Evolutionary conservation across 495 filamentous ascomycete genomes (phyloP).

Genomic region (Xylaria sp.): DNA sequence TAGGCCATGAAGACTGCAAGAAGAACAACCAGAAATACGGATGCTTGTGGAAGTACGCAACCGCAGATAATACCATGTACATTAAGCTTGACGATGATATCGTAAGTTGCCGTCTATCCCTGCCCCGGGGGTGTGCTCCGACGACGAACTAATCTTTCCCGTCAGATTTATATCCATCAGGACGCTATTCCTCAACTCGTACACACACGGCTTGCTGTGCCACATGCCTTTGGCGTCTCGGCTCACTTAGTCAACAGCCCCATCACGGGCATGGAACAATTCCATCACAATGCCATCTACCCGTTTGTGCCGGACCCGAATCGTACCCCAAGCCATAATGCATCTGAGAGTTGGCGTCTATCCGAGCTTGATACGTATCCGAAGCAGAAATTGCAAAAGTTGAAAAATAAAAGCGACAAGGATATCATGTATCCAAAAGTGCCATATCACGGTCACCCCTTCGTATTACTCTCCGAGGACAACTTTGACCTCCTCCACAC

Average conservation of each 20-base stretch:
- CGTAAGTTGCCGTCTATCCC: constrained; percentile 33
- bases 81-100: constrained; percentile 65
- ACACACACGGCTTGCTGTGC: constrained; percentile 58
- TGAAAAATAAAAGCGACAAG: constrained; percentile 30
- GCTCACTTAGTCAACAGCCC: constrained; percentile 62
- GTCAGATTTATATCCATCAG: constrained; percentile 57
- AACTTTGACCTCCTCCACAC: constrained; percentile 51
- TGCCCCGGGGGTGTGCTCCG: not conserved
- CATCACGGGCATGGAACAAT: constrained; percentile 54
- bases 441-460: constrained; percentile 51
- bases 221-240: constrained; percentile 55
- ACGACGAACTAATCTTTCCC: constrained; percentile 26
- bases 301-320: constrained; percentile 54
- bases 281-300: constrained; percentile 53
- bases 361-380: constrained; percentile 37
- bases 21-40: constrained; percentile 41
- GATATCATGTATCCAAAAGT: constrained; percentile 37
- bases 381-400: constrained; percentile 26
- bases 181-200: constrained; percentile 60
- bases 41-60: constrained; percentile 43
- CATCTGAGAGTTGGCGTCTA: constrained; percentile 36
- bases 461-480: constrained; percentile 51
- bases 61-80: constrained; percentile 53
- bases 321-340: constrained; percentile 29
- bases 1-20: constrained; percentile 35